A percentile compares a stretch with the other conserved stretches of the same genome.
These are phyloP conservation scores for Lepidium aucheri DNA, from an alignment of 345 rosid species.

Conservation along the genomic window DNA sequence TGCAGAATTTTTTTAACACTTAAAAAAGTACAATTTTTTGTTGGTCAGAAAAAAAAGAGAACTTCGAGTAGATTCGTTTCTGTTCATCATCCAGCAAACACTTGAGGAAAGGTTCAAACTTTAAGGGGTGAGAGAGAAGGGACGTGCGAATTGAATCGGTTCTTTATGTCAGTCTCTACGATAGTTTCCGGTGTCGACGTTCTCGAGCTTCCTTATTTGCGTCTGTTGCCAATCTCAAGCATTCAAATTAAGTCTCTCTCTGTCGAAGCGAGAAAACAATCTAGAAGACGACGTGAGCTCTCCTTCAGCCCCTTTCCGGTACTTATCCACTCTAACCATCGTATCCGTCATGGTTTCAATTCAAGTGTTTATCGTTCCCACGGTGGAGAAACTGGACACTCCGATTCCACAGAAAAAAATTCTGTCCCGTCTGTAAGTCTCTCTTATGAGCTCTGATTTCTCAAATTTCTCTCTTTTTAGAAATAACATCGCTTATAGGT, in stretches of 20 bases:
- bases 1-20: no score
- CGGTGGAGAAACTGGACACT: conserved; percentile 33
- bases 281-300: conserved; percentile 16
- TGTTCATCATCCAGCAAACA: background rate
- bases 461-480: no score
- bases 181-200: conserved; percentile 7
- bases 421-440: conserved; percentile 46
- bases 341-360: conserved; percentile 8
- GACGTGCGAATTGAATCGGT: background rate
- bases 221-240: conserved; percentile 11
- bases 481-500: background rate
- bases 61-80: conserved; percentile 3
- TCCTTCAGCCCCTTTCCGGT: conserved; percentile 9
- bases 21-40: no score
- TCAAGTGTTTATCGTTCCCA: conserved; percentile 14
- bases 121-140: background rate
- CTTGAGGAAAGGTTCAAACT: background rate
- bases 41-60: background rate
- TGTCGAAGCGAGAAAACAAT: conserved; percentile 22
- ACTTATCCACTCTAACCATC: conserved; percentile 8
- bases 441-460: background rate
- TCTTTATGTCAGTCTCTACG: conserved; percentile 20
- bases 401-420: conserved; percentile 26
- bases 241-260: conserved; percentile 9
- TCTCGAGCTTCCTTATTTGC: conserved; percentile 30